Conservation (phyloP, 2,329 filamentous ascomycete species). For the Sclerotinia glacialis region DNA sequence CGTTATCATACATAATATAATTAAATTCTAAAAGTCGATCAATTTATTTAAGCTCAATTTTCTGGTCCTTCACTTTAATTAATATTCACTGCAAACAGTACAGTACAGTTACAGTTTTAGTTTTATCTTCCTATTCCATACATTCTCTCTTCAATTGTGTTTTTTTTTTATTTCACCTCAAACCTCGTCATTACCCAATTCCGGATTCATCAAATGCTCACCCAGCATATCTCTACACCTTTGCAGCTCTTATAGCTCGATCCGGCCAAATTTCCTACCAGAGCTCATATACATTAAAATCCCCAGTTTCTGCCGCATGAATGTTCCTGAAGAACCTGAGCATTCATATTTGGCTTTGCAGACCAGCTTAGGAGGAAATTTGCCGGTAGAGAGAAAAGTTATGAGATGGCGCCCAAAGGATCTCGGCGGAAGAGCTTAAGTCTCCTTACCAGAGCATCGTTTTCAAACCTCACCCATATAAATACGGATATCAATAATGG, state of each 20-base stretch:
- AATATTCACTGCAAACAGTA: constrained; percentile 21
- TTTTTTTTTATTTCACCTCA: constrained; percentile 6
- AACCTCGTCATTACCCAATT: constrained; percentile 9
- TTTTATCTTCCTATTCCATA: not conserved
- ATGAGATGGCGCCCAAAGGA: constrained; percentile 34
- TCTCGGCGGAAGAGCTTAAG: constrained; percentile 37
- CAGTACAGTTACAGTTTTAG: not conserved
- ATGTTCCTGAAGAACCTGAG: constrained; percentile 7
- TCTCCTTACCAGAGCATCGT: constrained; percentile 33
- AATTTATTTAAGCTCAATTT: constrained; percentile 16
- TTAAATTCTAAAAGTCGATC: constrained; percentile 7
- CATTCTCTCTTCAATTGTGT: constrained; percentile 17
- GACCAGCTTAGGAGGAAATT: constrained; percentile 19
- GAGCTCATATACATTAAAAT: constrained; percentile 12
- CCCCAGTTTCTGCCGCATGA: constrained; percentile 20
- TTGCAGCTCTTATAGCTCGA: constrained; percentile 20
- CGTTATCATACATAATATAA: constrained; percentile 12
- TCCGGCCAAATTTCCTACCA: constrained; percentile 18
- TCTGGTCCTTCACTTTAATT: constrained; percentile 21
- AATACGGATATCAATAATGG: constrained; percentile 31
- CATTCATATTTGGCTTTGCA: constrained; percentile 19
- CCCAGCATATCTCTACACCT: constrained; percentile 8
- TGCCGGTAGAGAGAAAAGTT: constrained; percentile 17
- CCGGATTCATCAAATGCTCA: constrained; percentile 17
- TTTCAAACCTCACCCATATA: constrained; percentile 32